Conservation (phyloP, 129 eudicot species). For the Centrapalus pauciflorus region DNA sequence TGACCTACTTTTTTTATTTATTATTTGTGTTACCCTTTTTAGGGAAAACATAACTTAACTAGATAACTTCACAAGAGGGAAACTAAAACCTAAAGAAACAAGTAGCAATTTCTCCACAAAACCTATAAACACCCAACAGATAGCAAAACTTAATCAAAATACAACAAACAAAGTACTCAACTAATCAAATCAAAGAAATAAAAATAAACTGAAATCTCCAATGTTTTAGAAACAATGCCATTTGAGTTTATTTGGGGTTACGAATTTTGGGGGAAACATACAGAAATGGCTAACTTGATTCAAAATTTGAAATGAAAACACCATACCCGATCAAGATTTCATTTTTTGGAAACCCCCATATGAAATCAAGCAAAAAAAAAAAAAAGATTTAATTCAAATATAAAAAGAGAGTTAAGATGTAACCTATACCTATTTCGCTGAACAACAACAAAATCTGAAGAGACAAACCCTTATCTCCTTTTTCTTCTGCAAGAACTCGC, state of each 20-base stretch:
- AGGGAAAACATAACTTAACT: conserved; percentile 16
- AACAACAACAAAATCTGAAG: conserved; percentile 21
- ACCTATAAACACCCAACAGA: neutral
- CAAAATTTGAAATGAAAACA: conserved; percentile 1
- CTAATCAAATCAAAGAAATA: neutral
- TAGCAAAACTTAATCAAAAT: neutral
- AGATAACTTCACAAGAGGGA: conserved; percentile 12
- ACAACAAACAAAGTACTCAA: neutral
- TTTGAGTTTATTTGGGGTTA: conserved; percentile 10
- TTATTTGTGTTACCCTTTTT: conserved; percentile 18
- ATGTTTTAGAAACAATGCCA: neutral
- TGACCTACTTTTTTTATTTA: conserved; percentile 17
- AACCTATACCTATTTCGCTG: conserved; percentile 12
- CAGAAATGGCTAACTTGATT: neutral
- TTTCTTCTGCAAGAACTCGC: conserved; percentile 8
- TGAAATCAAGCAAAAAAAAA: conserved; percentile 8
- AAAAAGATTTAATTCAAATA: conserved; percentile 2
- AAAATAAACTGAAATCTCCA: neutral
- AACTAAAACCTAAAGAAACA: conserved; percentile 19
- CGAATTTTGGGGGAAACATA: conserved; percentile 20
- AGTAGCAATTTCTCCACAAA: conserved; percentile 17
- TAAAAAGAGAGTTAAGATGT: conserved; percentile 8
- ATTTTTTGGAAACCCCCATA: conserved; percentile 8
- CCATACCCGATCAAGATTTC: conserved; percentile 12
- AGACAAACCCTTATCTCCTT: conserved; percentile 3